These are phyloP conservation scores for Fusarium dimerum DNA, from an alignment of 2,329 filamentous ascomycete species.

Conservation along the genomic window DNA sequence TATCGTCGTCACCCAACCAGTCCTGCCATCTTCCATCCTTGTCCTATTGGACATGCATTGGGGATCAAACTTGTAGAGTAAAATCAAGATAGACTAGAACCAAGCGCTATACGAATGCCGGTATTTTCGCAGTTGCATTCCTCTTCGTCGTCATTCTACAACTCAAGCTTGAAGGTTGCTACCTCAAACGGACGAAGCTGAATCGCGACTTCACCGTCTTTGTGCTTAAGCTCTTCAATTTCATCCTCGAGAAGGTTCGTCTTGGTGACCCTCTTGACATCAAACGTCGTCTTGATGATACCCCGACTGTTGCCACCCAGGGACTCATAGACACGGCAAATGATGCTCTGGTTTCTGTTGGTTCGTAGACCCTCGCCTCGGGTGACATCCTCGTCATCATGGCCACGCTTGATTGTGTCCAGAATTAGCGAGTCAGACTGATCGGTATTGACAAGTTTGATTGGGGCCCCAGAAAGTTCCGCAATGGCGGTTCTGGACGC, in stretches of 20 bases:
- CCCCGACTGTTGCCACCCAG: conserved; percentile 80
- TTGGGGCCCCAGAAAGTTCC: conserved; percentile 42
- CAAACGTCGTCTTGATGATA: conserved; percentile 65
- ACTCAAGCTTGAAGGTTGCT: conserved; percentile 70
- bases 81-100: conserved; percentile 12
- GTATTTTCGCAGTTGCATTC: conserved; percentile 27
- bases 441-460: conserved; percentile 65
- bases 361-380: conserved; percentile 60
- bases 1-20: too few species aligned
- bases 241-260: conserved; percentile 90
- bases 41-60: neutral
- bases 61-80: neutral
- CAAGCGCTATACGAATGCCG: conserved; percentile 18
- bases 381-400: conserved; percentile 77
- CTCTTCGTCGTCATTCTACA: conserved; percentile 39
- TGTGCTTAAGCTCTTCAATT: conserved; percentile 61
- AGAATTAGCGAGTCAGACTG: conserved; percentile 67
- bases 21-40: too few species aligned
- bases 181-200: conserved; percentile 81
- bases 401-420: conserved; percentile 91
- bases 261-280: conserved; percentile 77
- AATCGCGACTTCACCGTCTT: conserved; percentile 56
- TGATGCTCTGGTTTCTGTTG: conserved; percentile 74
- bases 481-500: conserved; percentile 30
- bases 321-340: conserved; percentile 85